These are phyloP conservation scores for Penicillium tannophilum DNA, from an alignment of 495 filamentous ascomycete genomes.

Conservation along the genomic window DNA sequence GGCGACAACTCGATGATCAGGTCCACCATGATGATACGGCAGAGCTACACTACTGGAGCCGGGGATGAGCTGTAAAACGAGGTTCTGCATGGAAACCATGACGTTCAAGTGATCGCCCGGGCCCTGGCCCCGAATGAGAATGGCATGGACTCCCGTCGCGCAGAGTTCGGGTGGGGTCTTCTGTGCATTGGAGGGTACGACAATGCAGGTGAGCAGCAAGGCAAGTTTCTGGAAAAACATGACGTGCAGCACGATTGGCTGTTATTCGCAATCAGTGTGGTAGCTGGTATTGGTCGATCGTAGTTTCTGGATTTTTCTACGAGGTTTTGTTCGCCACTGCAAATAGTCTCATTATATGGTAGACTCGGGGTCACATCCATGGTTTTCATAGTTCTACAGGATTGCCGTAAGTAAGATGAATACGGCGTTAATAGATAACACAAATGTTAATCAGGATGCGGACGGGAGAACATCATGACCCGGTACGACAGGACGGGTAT, in stretches of 20 bases:
- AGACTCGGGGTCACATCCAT: background rate
- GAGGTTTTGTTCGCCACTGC: slow-evolving; percentile 2
- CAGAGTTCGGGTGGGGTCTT: slow-evolving; percentile 18
- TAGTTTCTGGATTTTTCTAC: background rate
- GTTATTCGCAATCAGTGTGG: background rate
- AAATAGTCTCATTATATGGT: background rate
- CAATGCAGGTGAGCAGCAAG: slow-evolving; percentile 2
- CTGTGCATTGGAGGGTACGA: slow-evolving; percentile 15
- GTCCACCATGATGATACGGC: slow-evolving; percentile 25
- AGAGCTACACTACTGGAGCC: slow-evolving; percentile 28
- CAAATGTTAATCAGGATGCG: background rate
- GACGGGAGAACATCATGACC: background rate
- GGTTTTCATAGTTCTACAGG: background rate
- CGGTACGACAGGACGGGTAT: slow-evolving; percentile 1
- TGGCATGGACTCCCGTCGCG: slow-evolving; percentile 32
- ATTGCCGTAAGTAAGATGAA: background rate
- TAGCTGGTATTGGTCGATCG: background rate
- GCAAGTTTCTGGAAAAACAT: slow-evolving; percentile 17
- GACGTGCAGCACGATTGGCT: slow-evolving; percentile 16
- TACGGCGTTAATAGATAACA: background rate
- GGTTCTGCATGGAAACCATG: slow-evolving; percentile 27
- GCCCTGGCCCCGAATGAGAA: slow-evolving; percentile 30
- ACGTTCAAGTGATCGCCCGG: slow-evolving; percentile 33
- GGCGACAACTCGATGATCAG: slow-evolving; percentile 20
- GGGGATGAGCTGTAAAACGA: slow-evolving; percentile 29